Base-by-base conservation (phyloP, 768 basidiomycete genomes). In the Rhodosporidiobolus odoratus region DNA sequence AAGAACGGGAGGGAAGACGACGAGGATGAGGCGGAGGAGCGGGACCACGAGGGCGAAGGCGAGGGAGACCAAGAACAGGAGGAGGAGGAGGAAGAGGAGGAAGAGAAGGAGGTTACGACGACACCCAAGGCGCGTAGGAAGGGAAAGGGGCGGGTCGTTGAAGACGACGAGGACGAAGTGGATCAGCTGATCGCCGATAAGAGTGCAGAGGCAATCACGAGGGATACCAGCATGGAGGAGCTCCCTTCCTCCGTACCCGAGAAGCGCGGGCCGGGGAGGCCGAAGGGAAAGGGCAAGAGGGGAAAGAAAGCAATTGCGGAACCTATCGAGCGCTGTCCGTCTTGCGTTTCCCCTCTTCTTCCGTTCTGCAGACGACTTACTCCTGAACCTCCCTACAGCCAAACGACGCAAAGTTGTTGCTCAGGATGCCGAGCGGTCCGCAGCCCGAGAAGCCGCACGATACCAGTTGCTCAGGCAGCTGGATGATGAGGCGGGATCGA, bases 21-120 rank as follows among this genome's bases (percentile, higher is more conserved):
- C 25, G 47, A 52, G 43, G 19, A 52, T 19, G 37, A 32, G 3
- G 47, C 48, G 19, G 37, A 32, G 30, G 56, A 58, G 41, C 40
- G 21, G 23, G 10, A 62, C 68, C 16, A 69, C 68, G 27, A 15
- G 68, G 12, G 68, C 68, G 19, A 69, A 63, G 15, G 68, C 65
- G 38, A 69, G 65, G 34, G 47, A 30, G 41, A 38, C 25, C 30
- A 52, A 27, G 34, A 34, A 19, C 48, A 21, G 15, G 48, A 52
- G 25, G 47, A 43, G 0, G 52, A 30, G 40, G 27, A 27, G 3
- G 34, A n/a, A 16, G 54, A 8, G 4, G 41, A 30, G 27, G 38
- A 30, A 17, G 32, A 65, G 0, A 30, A 34, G 32, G 34, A 15
- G n/a, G 43, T 27, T n/a, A n/a, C n/a, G 34, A 9, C 9, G 13